Percentiles rank a stretch among this genome's conserved stretches.
Evolutionary conservation across 768 basidiomycete genomes (phyloP).

Genomic region (Mycena polygramma): DNA sequence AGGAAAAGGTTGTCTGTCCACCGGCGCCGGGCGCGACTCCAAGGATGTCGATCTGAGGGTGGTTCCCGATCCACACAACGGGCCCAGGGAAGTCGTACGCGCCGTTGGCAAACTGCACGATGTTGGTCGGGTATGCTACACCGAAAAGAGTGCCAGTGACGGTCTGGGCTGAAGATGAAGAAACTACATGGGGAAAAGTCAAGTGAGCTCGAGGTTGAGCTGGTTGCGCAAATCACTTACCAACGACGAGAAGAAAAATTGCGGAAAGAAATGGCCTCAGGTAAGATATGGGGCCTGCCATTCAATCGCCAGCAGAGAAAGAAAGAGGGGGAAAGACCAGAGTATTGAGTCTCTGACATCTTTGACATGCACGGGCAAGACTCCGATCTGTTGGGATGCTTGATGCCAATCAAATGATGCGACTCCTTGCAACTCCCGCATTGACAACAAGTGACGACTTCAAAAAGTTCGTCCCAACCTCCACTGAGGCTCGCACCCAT

Average conservation of each 20-base stretch:
- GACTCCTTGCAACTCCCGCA: no score
- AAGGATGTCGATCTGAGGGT: not conserved
- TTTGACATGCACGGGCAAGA: no score
- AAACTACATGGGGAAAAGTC: not conserved
- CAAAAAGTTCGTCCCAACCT: no score
- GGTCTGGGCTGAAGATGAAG: not conserved
- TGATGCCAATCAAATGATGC: no score
- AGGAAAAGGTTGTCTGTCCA: conserved; percentile 16
- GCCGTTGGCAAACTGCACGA: not conserved
- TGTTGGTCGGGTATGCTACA: not conserved
- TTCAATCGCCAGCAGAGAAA: not conserved
- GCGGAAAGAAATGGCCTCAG: not conserved
- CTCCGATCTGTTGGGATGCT: no score
- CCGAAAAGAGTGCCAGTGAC: conserved; percentile 9
- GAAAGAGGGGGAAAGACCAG: not conserved
- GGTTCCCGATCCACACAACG: conserved; percentile 1
- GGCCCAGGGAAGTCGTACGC: not conserved
- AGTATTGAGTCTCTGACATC: no score
- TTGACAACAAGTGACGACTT: no score
- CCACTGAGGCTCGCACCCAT: no score
- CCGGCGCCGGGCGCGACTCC: not conserved
- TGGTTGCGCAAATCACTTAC: no score
- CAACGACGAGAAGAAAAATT: not conserved
- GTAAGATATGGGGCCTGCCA: not conserved
- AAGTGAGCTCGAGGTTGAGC: no score